Evolutionary conservation across 106 monocot genomes (phyloP).

Genomic region (Platanthera guangdongensis): DNA sequence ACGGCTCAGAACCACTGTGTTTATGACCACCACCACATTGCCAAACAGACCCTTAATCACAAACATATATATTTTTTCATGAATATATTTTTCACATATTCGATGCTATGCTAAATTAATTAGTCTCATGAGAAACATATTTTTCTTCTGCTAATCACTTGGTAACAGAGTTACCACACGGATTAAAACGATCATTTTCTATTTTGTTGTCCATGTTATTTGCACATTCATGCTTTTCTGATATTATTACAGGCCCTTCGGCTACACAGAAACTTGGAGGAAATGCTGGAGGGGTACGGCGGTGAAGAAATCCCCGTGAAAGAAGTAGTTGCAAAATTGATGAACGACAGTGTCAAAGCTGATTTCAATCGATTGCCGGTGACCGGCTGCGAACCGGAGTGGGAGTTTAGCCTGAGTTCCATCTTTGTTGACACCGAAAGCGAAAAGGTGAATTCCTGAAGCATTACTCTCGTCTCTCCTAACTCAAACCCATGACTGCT

Average conservation of each 20-base stretch:
- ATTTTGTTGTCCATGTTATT: neutral
- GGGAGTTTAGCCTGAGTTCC: constrained; percentile 56
- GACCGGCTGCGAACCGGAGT: constrained; percentile 56
- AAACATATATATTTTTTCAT: too few relatives aligned
- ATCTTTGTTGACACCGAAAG: constrained; percentile 49
- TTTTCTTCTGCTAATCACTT: neutral
- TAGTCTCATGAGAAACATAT: neutral
- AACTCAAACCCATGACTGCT: too few relatives aligned
- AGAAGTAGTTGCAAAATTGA: constrained; percentile 41
- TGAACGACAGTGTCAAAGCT: constrained; percentile 55
- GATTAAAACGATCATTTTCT: neutral
- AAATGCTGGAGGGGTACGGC: constrained; percentile 22
- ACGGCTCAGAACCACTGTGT: too few relatives aligned
- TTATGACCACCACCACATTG: too few relatives aligned
- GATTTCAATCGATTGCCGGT: constrained; percentile 36
- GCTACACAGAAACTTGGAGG: constrained; percentile 31
- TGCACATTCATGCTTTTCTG: neutral
- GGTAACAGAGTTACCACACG: neutral
- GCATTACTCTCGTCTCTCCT: neutral
- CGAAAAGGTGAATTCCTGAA: constrained; percentile 23
- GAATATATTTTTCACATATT: too few relatives aligned
- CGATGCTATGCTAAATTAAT: neutral
- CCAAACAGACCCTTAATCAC: too few relatives aligned
- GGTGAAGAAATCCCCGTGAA: constrained; percentile 24
- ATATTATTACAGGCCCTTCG: constrained; percentile 31